Evolutionary conservation across 2,329 filamentous ascomycete species (phyloP), one percentile per base, ranked within the genome.

Genomic region (Botrytis medusae): DNA sequence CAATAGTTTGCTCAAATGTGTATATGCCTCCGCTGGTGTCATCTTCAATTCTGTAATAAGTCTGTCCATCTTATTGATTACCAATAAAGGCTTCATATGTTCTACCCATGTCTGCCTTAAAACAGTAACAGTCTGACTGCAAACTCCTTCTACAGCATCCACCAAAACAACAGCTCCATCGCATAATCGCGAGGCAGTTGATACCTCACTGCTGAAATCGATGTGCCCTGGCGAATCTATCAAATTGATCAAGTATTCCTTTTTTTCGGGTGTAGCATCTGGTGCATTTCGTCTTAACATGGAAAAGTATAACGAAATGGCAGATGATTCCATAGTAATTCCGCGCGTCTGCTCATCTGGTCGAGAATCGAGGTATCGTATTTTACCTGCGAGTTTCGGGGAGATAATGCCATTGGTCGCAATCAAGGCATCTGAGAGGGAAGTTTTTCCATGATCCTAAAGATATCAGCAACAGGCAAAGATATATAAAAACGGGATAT

Each of bases 291-390:
- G 89, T 77, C 95, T 89, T 71, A 97, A 85, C 88, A 98, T 93
- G 51, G 95, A 97, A 82, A 99, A 99, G 83, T 93, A 97, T 48
- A 99, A 86, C 0, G 96, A 98, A 76, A 99, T 99, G 75, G 96
- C 96, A 9, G 95, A 98, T 0, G 96, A 98, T 83, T 99, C 96
- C 96, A 99, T 99, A n/a, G 96, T 99, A 81, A 99, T 99, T 73
- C 96, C 96, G 77, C 96, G 92, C 25, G 93, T 88, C 84, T 99
- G 96, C 83, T 99, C 96, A 83, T 99, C 96, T 1, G 95, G 95
- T 61, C 96, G 88, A 34, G 96, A 98, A 84, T 99, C 96, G 74
- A 99, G 90, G 81, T 98, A 99, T 77, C 96, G 92, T 83, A 99
- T 97, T 86, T 98, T 98, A 82, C 96, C 96, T 73, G 96, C 96